These are phyloP conservation scores for Chenopodium quinoa DNA, from an alignment of 148 eudicot species.

Conservation along the genomic window DNA sequence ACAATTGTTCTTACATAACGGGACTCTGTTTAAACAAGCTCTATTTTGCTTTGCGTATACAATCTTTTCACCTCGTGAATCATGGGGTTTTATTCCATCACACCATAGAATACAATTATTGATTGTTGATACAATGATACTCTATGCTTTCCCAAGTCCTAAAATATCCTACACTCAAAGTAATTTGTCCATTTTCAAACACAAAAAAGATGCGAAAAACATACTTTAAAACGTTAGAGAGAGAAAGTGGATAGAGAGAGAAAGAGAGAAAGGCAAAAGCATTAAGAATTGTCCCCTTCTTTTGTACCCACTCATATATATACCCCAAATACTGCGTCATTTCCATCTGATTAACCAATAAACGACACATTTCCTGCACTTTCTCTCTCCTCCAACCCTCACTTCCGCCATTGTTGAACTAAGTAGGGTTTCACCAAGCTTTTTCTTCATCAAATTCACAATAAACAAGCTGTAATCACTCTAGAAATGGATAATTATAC, in stretches of 20 bases:
- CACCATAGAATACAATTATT: no score
- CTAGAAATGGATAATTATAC: constrained; percentile 59
- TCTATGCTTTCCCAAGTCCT: no score
- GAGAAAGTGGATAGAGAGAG: constrained; percentile 11
- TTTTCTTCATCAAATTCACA: background rate
- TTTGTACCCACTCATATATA: constrained; percentile 13
- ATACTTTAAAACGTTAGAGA: background rate
- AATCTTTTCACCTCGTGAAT: no score
- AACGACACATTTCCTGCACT: background rate
- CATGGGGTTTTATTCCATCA: no score
- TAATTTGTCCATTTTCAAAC: no score
- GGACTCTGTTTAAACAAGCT: no score
- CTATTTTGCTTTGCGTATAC: no score
- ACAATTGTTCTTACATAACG: no score
- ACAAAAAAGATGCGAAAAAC: background rate
- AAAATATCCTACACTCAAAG: no score
- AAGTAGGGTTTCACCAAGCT: background rate
- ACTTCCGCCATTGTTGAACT: background rate
- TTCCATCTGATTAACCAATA: background rate
- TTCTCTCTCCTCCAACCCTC: no score
- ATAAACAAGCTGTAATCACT: background rate
- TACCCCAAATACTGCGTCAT: constrained; percentile 6
- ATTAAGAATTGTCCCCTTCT: background rate
- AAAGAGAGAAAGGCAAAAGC: background rate
- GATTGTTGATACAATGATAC: no score